Evolutionary conservation across 331 rosid species (phyloP).

Genomic region (Cydonia oblonga): DNA sequence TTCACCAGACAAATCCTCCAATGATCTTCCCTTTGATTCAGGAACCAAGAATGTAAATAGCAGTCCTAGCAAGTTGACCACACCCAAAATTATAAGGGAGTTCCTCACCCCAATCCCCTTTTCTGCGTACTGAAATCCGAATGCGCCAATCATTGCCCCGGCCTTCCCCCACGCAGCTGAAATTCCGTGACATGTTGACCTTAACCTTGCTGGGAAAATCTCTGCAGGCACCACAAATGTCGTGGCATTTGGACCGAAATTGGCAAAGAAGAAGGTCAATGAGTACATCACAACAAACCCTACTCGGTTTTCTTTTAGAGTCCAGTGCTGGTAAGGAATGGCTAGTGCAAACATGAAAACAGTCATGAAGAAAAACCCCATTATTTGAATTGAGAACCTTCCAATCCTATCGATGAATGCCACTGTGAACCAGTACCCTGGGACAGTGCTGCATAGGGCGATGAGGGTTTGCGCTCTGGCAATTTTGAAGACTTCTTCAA

Average conservation of each 20-base stretch:
- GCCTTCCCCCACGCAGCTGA: slow-evolving; percentile 81
- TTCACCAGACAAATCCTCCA: slow-evolving; percentile 76
- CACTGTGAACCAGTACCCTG: slow-evolving; percentile 89
- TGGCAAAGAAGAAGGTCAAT: slow-evolving; percentile 75
- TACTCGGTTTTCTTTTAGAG: slow-evolving; percentile 35
- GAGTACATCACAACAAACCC: slow-evolving; percentile 76
- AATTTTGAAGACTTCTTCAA: slow-evolving; percentile 60
- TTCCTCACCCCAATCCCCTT: slow-evolving; percentile 42
- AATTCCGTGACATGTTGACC: slow-evolving; percentile 85
- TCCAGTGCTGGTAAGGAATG: slow-evolving; percentile 81
- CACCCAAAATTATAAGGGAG: slow-evolving; percentile 47
- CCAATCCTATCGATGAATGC: slow-evolving; percentile 58
- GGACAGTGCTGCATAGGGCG: slow-evolving; percentile 79
- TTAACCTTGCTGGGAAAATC: slow-evolving; percentile 71
- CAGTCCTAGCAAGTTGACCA: slow-evolving; percentile 44
- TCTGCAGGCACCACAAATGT: slow-evolving; percentile 86
- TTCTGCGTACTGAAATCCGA: slow-evolving; percentile 61
- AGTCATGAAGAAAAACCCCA: slow-evolving; percentile 79
- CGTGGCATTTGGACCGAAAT: slow-evolving; percentile 79
- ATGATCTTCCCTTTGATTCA: slow-evolving; percentile 65
- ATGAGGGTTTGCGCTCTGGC: slow-evolving; percentile 76
- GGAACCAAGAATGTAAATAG: slow-evolving; percentile 70
- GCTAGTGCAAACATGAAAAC: slow-evolving; percentile 80
- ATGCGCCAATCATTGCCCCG: slow-evolving; percentile 77
- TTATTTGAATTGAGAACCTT: slow-evolving; percentile 52